Conservation (phyloP, 495 filamentous ascomycete genomes). For the Tuber brumale region DNA sequence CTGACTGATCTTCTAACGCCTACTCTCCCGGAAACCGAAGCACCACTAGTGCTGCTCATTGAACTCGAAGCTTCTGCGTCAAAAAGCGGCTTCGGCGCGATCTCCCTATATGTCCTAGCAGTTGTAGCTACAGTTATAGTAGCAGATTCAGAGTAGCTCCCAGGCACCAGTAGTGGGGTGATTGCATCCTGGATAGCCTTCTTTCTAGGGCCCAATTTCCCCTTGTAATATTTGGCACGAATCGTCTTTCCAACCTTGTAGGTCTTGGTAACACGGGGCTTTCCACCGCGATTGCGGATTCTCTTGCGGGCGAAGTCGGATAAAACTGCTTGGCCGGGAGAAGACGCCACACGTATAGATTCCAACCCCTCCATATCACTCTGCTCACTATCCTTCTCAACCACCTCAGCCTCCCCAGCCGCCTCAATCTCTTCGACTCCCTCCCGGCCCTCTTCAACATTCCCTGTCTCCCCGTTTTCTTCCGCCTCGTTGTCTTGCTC, state of each 20-base stretch:
- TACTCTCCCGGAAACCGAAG: neutral
- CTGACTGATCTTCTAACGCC: neutral
- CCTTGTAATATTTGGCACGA: constrained; percentile 20
- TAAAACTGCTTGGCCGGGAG: neutral
- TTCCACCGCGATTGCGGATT: constrained; percentile 27
- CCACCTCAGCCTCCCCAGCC: neutral
- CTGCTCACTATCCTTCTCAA: neutral
- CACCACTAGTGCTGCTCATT: neutral
- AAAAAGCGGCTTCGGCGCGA: neutral
- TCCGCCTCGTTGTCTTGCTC: neutral
- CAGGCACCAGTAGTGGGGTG: neutral
- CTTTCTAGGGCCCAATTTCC: constrained; percentile 35
- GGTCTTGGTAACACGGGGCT: constrained; percentile 34
- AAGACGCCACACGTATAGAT: constrained; percentile 2
- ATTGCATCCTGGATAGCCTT: constrained; percentile 13
- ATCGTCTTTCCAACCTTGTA: constrained; percentile 41
- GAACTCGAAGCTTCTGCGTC: neutral
- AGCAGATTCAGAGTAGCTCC: neutral
- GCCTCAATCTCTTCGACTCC: neutral
- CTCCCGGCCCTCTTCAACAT: neutral
- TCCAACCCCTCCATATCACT: neutral
- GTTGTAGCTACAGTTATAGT: neutral
- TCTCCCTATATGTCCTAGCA: neutral
- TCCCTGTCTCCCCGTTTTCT: neutral
- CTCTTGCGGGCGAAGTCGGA: constrained; percentile 12